Evolutionary conservation across 805 yeast species (phyloP).

Genomic region (Saccharomycopsis microspora): DNA sequence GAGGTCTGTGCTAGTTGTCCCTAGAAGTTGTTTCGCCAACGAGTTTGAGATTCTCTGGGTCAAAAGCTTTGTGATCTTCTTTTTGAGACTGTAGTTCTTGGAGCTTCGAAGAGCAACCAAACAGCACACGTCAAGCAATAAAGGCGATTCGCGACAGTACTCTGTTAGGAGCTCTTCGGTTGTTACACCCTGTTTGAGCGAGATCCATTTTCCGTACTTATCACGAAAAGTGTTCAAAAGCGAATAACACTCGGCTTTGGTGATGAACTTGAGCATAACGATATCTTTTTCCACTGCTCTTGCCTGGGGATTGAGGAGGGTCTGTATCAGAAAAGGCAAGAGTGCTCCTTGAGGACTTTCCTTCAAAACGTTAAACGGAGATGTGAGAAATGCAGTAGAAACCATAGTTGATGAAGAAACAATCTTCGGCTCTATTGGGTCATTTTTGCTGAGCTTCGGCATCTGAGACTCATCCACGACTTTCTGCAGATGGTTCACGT

Average conservation of each 20-base stretch:
- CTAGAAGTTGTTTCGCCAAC: conserved; percentile 26
- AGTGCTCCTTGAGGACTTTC: conserved; percentile 19
- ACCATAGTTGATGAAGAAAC: conserved; percentile 23
- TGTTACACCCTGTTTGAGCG: conserved; percentile 36
- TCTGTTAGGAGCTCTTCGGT: conserved; percentile 30
- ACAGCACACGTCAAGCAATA: conserved; percentile 41
- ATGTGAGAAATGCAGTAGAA: conserved; percentile 23
- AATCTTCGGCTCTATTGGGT: conserved; percentile 1
- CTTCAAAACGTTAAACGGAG: conserved; percentile 31
- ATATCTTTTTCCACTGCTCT: conserved; percentile 25
- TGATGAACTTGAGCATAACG: conserved; percentile 27
- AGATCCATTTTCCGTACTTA: conserved; percentile 50
- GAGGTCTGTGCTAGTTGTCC: conserved; percentile 23
- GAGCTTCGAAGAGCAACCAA: conserved; percentile 36
- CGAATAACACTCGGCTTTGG: conserved; percentile 28
- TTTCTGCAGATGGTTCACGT: neutral
- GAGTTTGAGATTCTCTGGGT: conserved; percentile 30
- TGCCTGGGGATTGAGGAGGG: conserved; percentile 19
- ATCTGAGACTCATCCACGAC: neutral
- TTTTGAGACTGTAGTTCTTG: conserved; percentile 22
- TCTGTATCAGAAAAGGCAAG: conserved; percentile 25
- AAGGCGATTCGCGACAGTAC: conserved; percentile 33
- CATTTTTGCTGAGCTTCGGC: conserved; percentile 1
- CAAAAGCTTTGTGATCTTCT: conserved; percentile 25
- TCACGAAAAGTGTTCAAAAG: conserved; percentile 39